These are phyloP conservation scores for Macrotyloma uniflorum DNA, from an alignment of 306 rosid genomes.

Conservation along the genomic window DNA sequence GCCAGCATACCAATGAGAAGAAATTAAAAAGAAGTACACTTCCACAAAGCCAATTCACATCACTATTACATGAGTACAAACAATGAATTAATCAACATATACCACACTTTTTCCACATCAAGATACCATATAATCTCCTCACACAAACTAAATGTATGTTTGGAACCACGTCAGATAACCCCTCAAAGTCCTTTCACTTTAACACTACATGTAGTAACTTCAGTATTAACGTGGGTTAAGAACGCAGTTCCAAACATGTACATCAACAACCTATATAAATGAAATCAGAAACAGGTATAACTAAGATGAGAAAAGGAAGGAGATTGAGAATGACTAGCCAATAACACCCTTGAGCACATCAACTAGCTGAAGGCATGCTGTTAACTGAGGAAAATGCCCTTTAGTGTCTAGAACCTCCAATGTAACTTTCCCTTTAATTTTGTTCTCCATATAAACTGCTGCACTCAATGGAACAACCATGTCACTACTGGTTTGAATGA, in stretches of 20 bases:
- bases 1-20: neutral
- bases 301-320: conserved; percentile 18
- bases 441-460: conserved; percentile 66
- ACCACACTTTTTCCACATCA: conserved; percentile 11
- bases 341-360: conserved; percentile 59
- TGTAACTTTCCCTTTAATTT: conserved; percentile 62
- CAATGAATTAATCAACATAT: conserved; percentile 22
- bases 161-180: no score
- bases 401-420: conserved; percentile 53
- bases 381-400: conserved; percentile 87
- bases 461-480: conserved; percentile 62
- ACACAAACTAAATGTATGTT: neutral
- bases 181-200: no score
- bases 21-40: neutral
- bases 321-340: conserved; percentile 35
- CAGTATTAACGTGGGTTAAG: no score
- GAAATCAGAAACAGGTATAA: conserved; percentile 2
- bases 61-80: conserved; percentile 25
- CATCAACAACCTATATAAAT: conserved; percentile 30
- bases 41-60: conserved; percentile 5
- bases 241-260: neutral
- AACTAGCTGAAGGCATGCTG: conserved; percentile 70
- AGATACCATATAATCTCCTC: conserved; percentile 10
- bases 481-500: conserved; percentile 66
- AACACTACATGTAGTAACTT: no score